Conservation (phyloP, 2,329 filamentous ascomycete genomes). For the Fragosphaeria purpurea region DNA sequence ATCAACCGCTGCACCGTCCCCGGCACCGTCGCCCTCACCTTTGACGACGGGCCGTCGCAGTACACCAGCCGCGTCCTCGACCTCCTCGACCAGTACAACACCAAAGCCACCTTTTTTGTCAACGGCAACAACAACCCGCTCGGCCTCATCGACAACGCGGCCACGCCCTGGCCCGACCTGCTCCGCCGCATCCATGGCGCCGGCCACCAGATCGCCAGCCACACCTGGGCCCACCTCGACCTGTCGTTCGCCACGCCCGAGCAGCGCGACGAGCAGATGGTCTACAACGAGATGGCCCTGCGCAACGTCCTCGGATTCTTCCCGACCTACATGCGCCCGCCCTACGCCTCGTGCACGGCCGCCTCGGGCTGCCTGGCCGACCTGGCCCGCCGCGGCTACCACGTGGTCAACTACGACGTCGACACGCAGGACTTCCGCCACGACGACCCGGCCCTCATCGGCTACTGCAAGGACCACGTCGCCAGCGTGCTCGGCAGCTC, state of each 20-base stretch:
- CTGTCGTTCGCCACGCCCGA: conserved; percentile 22
- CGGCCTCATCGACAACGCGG: conserved; percentile 41
- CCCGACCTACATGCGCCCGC: conserved; percentile 35
- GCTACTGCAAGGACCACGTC: conserved; percentile 22
- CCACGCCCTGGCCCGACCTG: conserved; percentile 31
- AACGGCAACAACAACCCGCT: conserved; percentile 47
- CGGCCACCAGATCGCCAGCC: conserved; percentile 38
- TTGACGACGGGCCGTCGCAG: conserved; percentile 54
- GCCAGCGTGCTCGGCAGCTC: conserved; percentile 16
- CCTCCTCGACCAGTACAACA: conserved; percentile 44
- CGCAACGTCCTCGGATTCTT: conserved; percentile 31
- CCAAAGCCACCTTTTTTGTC: conserved; percentile 59
- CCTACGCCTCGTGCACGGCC: conserved; percentile 29
- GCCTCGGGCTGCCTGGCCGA: conserved; percentile 20
- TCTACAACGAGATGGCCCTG: conserved; percentile 34
- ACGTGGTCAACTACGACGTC: conserved; percentile 26
- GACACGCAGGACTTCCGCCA: conserved; percentile 25
- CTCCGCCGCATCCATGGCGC: conserved; percentile 33
- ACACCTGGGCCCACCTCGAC: conserved; percentile 37
- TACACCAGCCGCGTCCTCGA: conserved; percentile 54
- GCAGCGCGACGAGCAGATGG: conserved; percentile 28
- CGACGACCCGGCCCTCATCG: conserved; percentile 22
- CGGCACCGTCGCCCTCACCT: conserved; percentile 56
- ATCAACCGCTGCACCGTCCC: conserved; percentile 44
- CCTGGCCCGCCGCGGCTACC: conserved; percentile 24